phyloP scores from a whole-genome alignment of 805 yeast genomes.

The Wickerhamomyces rabaulensis region DNA sequence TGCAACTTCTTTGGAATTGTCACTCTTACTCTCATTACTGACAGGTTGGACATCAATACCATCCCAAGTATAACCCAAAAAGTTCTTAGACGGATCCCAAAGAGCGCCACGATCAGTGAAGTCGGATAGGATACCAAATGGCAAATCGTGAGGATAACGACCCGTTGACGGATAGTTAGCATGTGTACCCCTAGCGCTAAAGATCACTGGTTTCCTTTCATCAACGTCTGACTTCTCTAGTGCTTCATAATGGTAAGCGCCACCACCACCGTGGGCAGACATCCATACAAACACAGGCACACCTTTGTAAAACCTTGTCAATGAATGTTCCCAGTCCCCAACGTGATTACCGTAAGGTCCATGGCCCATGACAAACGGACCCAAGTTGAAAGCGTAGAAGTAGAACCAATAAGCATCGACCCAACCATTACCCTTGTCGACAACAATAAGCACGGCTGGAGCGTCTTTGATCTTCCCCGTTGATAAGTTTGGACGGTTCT shows the following conservation, averaged over 20 bases:
- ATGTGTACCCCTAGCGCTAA: constrained; percentile 93
- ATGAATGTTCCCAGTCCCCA: constrained; percentile 97
- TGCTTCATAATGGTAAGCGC: constrained; percentile 75
- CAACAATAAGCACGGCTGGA: constrained; percentile 76
- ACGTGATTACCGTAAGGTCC: constrained; percentile 98
- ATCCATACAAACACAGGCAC: constrained; percentile 85
- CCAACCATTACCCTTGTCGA: constrained; percentile 92
- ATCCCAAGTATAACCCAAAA: constrained; percentile 74
- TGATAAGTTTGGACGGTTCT: constrained; percentile 61
- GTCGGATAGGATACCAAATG: constrained; percentile 85
- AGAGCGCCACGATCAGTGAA: constrained; percentile 92
- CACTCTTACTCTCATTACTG: constrained; percentile 17
- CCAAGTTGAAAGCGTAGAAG: constrained; percentile 88
- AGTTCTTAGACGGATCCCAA: constrained; percentile 90
- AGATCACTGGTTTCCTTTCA: constrained; percentile 61
- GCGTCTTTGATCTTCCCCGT: constrained; percentile 71
- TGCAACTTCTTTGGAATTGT: constrained; percentile 21
- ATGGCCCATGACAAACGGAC: constrained; percentile 95
- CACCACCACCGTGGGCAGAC: constrained; percentile 98
- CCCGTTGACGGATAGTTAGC: constrained; percentile 97
- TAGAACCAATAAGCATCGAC: constrained; percentile 96
- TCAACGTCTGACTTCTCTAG: constrained; percentile 43
- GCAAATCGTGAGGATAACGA: constrained; percentile 92
- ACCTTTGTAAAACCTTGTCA: constrained; percentile 79
- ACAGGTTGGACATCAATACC: constrained; percentile 46